phyloP scores from a whole-genome alignment of 345 rosid genomes.

The Hevea brasiliensis region DNA sequence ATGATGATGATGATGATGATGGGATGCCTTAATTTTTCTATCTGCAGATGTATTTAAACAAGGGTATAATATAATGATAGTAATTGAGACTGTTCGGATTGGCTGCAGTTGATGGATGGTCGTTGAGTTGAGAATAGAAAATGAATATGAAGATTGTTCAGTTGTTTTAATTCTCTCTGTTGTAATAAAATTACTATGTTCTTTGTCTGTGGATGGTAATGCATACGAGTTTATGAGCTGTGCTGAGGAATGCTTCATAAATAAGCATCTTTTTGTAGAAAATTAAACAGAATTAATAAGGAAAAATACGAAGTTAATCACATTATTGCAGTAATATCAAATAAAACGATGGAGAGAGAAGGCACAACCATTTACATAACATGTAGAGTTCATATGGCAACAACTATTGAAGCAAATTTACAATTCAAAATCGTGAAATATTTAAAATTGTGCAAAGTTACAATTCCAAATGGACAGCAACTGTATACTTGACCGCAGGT shows the following conservation, averaged over 20 bases:
- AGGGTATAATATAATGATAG: not conserved
- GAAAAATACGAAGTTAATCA: too few species aligned
- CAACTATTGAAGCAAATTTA: not conserved
- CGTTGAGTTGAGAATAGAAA: not conserved
- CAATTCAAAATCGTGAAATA: not conserved
- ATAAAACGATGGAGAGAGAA: not conserved
- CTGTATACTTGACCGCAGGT: not conserved
- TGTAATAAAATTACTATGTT: not conserved
- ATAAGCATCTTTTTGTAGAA: too few species aligned
- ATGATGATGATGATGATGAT: not conserved
- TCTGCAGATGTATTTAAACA: constrained; percentile 14
- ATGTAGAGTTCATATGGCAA: not conserved
- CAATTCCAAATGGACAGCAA: too few species aligned
- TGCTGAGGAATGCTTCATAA: too few species aligned
- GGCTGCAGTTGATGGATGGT: not conserved
- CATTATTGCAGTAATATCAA: too few species aligned
- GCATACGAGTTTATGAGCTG: too few species aligned
- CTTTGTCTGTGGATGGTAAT: too few species aligned
- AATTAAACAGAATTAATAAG: too few species aligned
- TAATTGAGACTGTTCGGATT: not conserved
- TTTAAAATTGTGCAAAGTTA: not conserved
- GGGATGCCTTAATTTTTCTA: not conserved
- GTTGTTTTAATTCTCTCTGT: too few species aligned
- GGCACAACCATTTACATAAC: not conserved
- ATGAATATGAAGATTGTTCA: not conserved